phyloP scores from a whole-genome alignment of 2,329 filamentous ascomycete species.

The Colletotrichum incanum region DNA sequence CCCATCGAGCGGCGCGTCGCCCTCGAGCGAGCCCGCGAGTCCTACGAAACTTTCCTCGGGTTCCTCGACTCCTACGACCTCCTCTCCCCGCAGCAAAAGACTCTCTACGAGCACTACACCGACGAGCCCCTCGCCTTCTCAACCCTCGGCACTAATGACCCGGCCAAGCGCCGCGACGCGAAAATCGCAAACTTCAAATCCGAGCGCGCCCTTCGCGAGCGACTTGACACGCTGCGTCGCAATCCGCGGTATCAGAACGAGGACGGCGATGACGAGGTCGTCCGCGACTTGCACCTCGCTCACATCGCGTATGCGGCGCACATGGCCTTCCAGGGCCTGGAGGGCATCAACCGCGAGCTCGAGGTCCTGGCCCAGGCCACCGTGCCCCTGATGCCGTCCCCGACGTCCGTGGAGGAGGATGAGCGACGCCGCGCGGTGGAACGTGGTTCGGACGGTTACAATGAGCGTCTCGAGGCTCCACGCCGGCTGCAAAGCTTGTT shows the following conservation, averaged over 20 bases:
- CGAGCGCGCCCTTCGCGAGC: slow-evolving; percentile 88
- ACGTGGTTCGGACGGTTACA: slow-evolving; percentile 68
- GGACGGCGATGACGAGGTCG: slow-evolving; percentile 86
- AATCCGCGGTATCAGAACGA: slow-evolving; percentile 69
- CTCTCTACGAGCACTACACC: slow-evolving; percentile 80
- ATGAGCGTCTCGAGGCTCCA: slow-evolving; percentile 81
- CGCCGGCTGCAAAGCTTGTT: slow-evolving; percentile 64
- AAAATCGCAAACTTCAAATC: slow-evolving; percentile 90
- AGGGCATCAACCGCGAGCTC: slow-evolving; percentile 87
- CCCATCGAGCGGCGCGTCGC: slow-evolving; percentile 72
- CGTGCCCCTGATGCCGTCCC: slow-evolving; percentile 61
- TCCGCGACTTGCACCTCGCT: slow-evolving; percentile 84
- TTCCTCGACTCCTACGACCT: slow-evolving; percentile 85
- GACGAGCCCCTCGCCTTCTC: slow-evolving; percentile 82
- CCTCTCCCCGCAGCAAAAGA: slow-evolving; percentile 74
- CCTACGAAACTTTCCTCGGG: slow-evolving; percentile 85
- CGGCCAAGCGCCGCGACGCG: slow-evolving; percentile 80
- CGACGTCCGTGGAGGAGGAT: slow-evolving; percentile 64
- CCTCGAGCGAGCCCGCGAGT: slow-evolving; percentile 75
- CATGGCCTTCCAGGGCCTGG: slow-evolving; percentile 88
- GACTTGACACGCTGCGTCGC: slow-evolving; percentile 74
- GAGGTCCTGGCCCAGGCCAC: slow-evolving; percentile 86
- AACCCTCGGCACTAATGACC: slow-evolving; percentile 71
- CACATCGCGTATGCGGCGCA: slow-evolving; percentile 82
- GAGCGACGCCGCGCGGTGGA: slow-evolving; percentile 55